Conservation (phyloP, 148 eudicot genomes). For the Tetragonia tetragonoides region DNA sequence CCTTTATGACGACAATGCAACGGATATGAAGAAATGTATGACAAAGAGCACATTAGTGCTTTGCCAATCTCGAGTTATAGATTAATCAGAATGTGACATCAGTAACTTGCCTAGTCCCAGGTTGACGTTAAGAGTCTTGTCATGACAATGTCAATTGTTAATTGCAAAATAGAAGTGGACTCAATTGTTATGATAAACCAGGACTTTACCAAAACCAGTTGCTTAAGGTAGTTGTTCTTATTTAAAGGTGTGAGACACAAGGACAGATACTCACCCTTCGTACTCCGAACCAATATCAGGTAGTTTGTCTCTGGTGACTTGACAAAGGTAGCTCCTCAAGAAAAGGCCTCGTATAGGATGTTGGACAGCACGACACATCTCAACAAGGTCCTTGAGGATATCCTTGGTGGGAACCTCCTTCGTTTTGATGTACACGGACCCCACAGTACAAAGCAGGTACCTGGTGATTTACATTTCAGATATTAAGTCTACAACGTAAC, state of each 20-base stretch:
- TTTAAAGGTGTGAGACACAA: neutral
- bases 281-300: constrained; percentile 83
- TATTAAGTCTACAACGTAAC: neutral
- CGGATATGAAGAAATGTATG: neutral
- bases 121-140: neutral
- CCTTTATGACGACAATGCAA: neutral
- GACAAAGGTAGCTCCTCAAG: constrained; percentile 94
- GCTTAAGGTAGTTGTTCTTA: neutral
- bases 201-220: neutral
- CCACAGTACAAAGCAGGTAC: constrained; percentile 97
- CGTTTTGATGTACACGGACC: constrained; percentile 85
- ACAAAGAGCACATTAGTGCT: neutral
- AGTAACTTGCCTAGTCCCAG: neutral
- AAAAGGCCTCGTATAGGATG: constrained; percentile 98
- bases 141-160: neutral
- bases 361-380: constrained; percentile 94
- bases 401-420: constrained; percentile 91
- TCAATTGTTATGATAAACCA: neutral
- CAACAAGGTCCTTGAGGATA: constrained; percentile 91
- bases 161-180: neutral
- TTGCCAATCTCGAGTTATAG: neutral
- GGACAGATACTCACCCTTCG: constrained; percentile 62
- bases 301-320: constrained; percentile 86
- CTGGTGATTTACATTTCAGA: constrained; percentile 36
- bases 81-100: neutral